phyloP scores from a whole-genome alignment of 495 filamentous ascomycete genomes.

The Neurospora tetraspora region DNA sequence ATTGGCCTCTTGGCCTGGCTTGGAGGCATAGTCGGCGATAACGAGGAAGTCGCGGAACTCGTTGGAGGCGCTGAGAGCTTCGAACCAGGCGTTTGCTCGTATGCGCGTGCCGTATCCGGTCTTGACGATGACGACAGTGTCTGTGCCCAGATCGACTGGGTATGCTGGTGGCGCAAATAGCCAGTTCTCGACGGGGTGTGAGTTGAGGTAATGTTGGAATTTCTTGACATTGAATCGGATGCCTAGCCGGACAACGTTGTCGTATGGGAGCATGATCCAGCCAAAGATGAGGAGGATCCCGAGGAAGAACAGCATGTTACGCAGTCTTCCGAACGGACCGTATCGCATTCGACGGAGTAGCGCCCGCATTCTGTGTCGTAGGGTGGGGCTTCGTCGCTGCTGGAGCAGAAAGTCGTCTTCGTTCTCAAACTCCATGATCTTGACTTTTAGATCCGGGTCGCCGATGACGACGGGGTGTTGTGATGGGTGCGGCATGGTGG shows the following conservation, averaged over 20 bases:
- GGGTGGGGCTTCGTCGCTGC: not conserved
- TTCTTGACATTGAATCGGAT: constrained; percentile 11
- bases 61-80: constrained; percentile 19
- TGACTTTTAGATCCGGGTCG: not conserved
- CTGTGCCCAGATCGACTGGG: constrained; percentile 21
- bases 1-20: not conserved
- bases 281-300: constrained; percentile 3
- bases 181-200: constrained; percentile 10
- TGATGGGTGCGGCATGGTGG: not conserved
- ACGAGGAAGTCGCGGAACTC: constrained; percentile 27
- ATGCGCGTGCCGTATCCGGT: constrained; percentile 35
- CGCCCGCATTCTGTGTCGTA: not conserved
- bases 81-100: constrained; percentile 26
- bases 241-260: constrained; percentile 12
- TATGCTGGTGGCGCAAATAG: constrained; percentile 9
- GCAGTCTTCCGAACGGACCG: not conserved
- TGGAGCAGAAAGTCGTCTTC: not conserved
- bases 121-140: constrained; percentile 34
- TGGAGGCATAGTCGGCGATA: constrained; percentile 28
- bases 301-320: not conserved
- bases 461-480: not conserved
- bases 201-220: not conserved
- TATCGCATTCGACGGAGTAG: not conserved
- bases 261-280: constrained; percentile 15
- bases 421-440: not conserved